Base-by-base conservation (phyloP, 441 rosid genomes). In the Macaranga tanarius region DNA sequence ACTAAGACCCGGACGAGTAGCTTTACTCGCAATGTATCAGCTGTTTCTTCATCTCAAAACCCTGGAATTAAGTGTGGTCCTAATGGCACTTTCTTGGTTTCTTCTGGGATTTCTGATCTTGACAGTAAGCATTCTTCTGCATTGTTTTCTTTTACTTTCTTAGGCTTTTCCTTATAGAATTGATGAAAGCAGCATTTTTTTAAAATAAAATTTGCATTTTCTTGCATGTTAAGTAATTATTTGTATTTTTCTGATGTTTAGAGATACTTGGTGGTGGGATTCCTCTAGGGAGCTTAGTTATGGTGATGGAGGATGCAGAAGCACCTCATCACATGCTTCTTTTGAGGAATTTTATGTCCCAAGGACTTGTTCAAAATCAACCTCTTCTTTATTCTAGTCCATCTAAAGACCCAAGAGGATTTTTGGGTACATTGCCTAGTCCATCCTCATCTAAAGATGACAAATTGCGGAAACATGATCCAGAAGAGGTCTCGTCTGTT, bases 291-390 rank as follows among this genome's bases (percentile, higher is more conserved):
- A 90, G 96, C 76, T 76, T 95, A 67, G 91, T 92, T n/a, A 84
- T 95, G 90, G 89, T 95, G 71, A 91, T 92, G 99, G 99, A 92
- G 86, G 97, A 91, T 80, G 88, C 97, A 5, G 97, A 95, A 81
- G 94, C 97, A 10, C 99, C 97, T 17, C 97, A 92, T 88, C 94
- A 92, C 83, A 90, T 91, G 98, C 93, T 91, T 70, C 73, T 92
- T 66, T 73, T 92, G 77, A 87, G 98, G 80, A 95, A 90, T 79
- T 92, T 92, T 74, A 95, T 91, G 98, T 88, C 99, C 72, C 98
- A 95, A 79, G 99, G 99, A 65, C 92, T 95, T 82, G 90, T 90
- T 76, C 95, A 87, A 58, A 76, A 82, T 63, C 99, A 92, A 60
- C 85, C 90, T 40, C 92, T 95, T 78, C 86, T 92, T 71, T 95